Evolutionary conservation across 108 stramenopile species (phyloP), one percentile per base, ranked within the genome.

Genomic region (Pseudonitzschia pungens): DNA sequence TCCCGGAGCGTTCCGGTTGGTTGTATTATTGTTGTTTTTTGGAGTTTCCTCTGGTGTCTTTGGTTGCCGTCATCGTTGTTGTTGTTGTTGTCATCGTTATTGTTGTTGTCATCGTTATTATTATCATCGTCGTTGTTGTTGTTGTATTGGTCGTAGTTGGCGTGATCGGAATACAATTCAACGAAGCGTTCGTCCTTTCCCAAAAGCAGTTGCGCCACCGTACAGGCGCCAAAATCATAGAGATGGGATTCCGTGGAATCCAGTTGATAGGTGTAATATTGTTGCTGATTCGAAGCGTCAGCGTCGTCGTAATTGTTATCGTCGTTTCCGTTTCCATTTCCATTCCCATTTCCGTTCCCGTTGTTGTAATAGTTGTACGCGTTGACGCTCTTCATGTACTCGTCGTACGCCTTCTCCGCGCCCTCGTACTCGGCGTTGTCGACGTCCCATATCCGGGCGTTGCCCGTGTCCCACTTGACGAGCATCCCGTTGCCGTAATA

Each of bases 171-270:
- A n/a, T 28, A 50, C 59, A 21, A 29, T 41, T 64, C 36, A 28
- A 67, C 50, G 4, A 53, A 28, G n/a, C 74, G 36, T 26, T 70
- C 79, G 40, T 85, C 81, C 15, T 33, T 65, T 36, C 81, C 81
- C 60, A 77, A 70, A 26, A 85, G 48, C 20, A 85, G 71, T 48
- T 85, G 84, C 43, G 50, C 58, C n/a, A 78, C 69, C 10, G 75
- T 85, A 45, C 84, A 85, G 28, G 75, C 72, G 57, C 84, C 84
- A 70, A 31, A 85, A 68, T 85, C 84, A 66, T 85, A 85, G 29
- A 79, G 60, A 22, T 55, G 54, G 2, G 21, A 26, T 22, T 55
- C 5, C 26, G 4, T 55, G 5, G 54, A 26, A 55, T 55, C 54
- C 5, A 55, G 54, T 22, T 55, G 54, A 10, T 55, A 48, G 28